Evolutionary conservation across 2,329 filamentous ascomycete species (phyloP).

Genomic region (Nemania sp.): DNA sequence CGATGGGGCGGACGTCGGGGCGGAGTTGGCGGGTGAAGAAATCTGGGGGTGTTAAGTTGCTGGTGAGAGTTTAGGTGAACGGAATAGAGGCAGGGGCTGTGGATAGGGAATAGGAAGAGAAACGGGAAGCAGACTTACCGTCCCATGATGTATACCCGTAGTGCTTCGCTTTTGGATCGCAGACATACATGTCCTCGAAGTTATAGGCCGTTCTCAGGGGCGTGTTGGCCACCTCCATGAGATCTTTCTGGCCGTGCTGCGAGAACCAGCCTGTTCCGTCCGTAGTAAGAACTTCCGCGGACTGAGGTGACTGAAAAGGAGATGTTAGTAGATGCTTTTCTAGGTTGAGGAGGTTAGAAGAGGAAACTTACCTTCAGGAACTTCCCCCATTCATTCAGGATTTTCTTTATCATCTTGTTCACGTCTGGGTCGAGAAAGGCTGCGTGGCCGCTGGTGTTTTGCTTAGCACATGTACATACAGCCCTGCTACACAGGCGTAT

Average conservation of each 20-base stretch:
- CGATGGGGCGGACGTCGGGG: constrained; percentile 61
- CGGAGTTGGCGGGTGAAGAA: constrained; percentile 69
- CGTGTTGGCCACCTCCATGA: constrained; percentile 65
- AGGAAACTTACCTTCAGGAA: constrained; percentile 58
- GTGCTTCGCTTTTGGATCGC: constrained; percentile 65
- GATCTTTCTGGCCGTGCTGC: constrained; percentile 58
- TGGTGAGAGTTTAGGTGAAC: neutral
- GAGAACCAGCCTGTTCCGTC: constrained; percentile 67
- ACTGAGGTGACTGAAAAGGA: constrained; percentile 59
- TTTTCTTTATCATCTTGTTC: constrained; percentile 65
- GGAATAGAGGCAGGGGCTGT: neutral
- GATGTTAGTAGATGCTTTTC: constrained; percentile 32
- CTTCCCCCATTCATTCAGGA: constrained; percentile 69
- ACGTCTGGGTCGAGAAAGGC: constrained; percentile 68
- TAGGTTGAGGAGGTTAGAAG: neutral
- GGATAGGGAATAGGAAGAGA: neutral
- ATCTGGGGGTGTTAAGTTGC: constrained; percentile 44
- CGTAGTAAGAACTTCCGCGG: constrained; percentile 62
- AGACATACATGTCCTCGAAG: constrained; percentile 72
- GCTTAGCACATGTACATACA: neutral
- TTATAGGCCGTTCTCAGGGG: constrained; percentile 56
- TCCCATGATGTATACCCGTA: constrained; percentile 72
- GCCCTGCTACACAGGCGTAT: neutral
- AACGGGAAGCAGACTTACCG: constrained; percentile 49
- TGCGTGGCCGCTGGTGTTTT: constrained; percentile 58